A percentile compares a stretch with the other conserved stretches of the same genome.
Conservation (phyloP, 192 early-diverging fungal species). For the Phlyctochytrium arcticum region DNA sequence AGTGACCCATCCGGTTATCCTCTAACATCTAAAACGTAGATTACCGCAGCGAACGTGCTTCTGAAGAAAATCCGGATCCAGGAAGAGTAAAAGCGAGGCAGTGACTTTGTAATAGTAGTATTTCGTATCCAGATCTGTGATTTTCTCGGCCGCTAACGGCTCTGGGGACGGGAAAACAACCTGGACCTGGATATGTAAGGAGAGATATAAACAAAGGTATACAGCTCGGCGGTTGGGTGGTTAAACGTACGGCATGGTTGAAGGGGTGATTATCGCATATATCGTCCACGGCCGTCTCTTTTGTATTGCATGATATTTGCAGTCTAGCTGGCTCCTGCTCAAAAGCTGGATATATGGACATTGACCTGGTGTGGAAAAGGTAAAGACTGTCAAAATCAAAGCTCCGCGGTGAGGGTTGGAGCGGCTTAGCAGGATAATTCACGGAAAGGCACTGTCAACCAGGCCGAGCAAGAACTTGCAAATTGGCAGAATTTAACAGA, state of each 20-base stretch:
- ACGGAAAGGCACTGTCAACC: too few species aligned
- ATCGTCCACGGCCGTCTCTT: neutral
- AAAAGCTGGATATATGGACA: slow-evolving; percentile 21
- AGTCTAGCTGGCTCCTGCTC: slow-evolving; percentile 3
- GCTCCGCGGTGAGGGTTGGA: too few species aligned
- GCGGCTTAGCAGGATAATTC: too few species aligned
- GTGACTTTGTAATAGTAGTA: slow-evolving; percentile 14
- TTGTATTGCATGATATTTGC: neutral
- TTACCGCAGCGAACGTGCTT: slow-evolving; percentile 9
- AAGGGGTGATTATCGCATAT: slow-evolving; percentile 2
- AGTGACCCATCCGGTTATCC: neutral
- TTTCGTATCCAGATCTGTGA: neutral
- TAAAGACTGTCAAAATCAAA: too few species aligned
- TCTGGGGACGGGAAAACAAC: slow-evolving; percentile 4
- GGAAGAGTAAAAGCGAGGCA: slow-evolving; percentile 13
- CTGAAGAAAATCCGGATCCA: neutral
- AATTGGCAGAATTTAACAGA: too few species aligned
- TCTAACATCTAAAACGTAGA: neutral
- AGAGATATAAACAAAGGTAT: neutral
- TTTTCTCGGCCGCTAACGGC: neutral
- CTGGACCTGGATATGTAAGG: neutral
- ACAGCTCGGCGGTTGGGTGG: neutral
- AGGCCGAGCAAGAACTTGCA: too few species aligned
- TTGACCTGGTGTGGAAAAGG: neutral
- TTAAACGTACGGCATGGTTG: slow-evolving; percentile 13